Percentiles rank a stretch among this genome's conserved stretches.
These are phyloP conservation scores for Cyberlindnera mrakii DNA, from an alignment of 805 yeast species.

Conservation along the genomic window DNA sequence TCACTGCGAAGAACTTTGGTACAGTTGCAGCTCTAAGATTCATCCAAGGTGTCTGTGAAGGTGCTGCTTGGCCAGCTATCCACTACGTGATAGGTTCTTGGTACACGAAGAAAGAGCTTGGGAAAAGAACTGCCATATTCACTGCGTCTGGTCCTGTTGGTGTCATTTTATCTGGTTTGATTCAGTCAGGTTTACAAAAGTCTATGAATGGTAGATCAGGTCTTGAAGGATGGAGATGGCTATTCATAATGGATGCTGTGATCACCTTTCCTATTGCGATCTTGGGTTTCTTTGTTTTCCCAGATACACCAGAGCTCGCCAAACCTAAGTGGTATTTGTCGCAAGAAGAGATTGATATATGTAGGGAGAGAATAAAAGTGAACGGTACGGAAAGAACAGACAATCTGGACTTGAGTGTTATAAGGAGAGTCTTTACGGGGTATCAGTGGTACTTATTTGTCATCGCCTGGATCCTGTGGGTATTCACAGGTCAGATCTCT, in stretches of 20 bases:
- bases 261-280: conserved; percentile 45
- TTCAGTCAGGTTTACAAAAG: conserved; percentile 36
- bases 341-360: conserved; percentile 13
- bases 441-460: conserved; percentile 19
- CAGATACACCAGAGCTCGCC: conserved; percentile 30
- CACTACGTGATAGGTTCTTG: conserved; percentile 14
- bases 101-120: conserved; percentile 9
- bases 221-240: conserved; percentile 22
- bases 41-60: conserved; percentile 40
- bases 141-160: conserved; percentile 12
- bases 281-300: conserved; percentile 40
- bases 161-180: conserved; percentile 24
- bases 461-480: conserved; percentile 13
- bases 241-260: conserved; percentile 41
- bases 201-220: conserved; percentile 34
- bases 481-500: conserved; percentile 7
- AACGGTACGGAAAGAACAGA: conserved; percentile 15
- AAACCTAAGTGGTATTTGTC: conserved; percentile 11
- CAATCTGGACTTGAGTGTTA: conserved; percentile 8
- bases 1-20: neutral
- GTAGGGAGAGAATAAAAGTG: conserved; percentile 8
- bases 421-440: conserved; percentile 15
- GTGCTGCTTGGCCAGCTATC: conserved; percentile 14
- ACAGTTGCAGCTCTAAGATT: conserved; percentile 46
- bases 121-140: conserved; percentile 14